Percentiles rank a stretch among this genome's conserved stretches.
Conservation (phyloP, 1,139 yeast species). For the Kluyveromyces marxianus region DNA sequence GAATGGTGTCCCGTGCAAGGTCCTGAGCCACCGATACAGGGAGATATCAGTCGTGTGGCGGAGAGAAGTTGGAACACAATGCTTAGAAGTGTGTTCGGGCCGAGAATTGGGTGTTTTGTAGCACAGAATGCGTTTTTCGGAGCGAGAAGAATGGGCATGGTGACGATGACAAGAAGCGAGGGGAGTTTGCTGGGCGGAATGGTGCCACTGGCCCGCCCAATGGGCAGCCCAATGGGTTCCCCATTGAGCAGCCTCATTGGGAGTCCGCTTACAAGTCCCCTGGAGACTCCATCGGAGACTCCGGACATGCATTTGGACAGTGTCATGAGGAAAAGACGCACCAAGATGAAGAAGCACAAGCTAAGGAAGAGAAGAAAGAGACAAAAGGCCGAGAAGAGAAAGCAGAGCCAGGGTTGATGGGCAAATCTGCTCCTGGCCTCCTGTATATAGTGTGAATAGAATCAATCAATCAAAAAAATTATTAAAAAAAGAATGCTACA, state of each 20-base stretch:
- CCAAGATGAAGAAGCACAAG: slow-evolving; percentile 69
- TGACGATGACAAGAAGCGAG: too few relatives aligned
- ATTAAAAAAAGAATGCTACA: slow-evolving; percentile 1
- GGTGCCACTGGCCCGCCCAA: not conserved
- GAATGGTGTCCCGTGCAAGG: too few relatives aligned
- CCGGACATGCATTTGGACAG: slow-evolving; percentile 36
- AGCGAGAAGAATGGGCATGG: too few relatives aligned
- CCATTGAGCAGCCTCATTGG: not conserved
- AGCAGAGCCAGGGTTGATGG: slow-evolving; percentile 27
- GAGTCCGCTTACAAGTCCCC: not conserved
- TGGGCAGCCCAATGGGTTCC: not conserved
- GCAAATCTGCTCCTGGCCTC: not conserved
- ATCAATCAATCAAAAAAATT: too few relatives aligned
- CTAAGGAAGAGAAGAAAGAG: slow-evolving; percentile 62
- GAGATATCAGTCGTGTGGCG: too few relatives aligned
- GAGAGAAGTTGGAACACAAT: too few relatives aligned
- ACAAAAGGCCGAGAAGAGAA: slow-evolving; percentile 30
- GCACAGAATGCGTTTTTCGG: too few relatives aligned
- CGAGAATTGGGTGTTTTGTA: too few relatives aligned
- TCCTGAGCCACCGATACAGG: too few relatives aligned
- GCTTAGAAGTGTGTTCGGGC: too few relatives aligned
- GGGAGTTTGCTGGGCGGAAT: too few relatives aligned
- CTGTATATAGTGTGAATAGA: not conserved
- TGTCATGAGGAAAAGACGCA: slow-evolving; percentile 59
- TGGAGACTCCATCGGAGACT: not conserved